These are phyloP conservation scores for Cicer bijugum DNA, from an alignment of 306 rosid species.

Conservation along the genomic window DNA sequence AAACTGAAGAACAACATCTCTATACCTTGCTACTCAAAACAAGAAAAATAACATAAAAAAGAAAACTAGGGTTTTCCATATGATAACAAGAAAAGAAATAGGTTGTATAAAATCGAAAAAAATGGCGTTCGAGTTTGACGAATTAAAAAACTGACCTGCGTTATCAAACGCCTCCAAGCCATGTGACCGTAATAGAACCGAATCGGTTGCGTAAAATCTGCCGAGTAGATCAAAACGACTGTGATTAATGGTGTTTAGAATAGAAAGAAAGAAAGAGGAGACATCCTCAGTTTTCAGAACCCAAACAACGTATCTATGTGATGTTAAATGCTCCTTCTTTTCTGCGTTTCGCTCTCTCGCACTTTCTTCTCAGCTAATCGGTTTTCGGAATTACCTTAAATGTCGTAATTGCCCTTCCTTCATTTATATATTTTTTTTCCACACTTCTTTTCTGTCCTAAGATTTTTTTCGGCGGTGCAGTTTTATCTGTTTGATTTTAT, in stretches of 20 bases:
- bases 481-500: too few species aligned
- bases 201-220: neutral
- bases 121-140: neutral
- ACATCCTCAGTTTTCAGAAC: neutral
- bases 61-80: constrained; percentile 1
- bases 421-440: neutral
- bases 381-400: neutral
- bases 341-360: neutral
- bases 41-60: too few species aligned
- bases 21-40: too few species aligned
- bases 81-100: neutral
- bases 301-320: neutral
- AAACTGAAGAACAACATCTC: neutral
- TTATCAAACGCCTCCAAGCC: constrained; percentile 73
- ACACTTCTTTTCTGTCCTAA: too few species aligned
- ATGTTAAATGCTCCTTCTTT: neutral
- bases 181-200: constrained; percentile 44
- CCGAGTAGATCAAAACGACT: neutral
- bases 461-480: too few species aligned
- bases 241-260: neutral
- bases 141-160: constrained; percentile 56
- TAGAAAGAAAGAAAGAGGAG: neutral
- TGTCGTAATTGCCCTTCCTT: constrained; percentile 25
- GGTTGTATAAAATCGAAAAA: neutral
- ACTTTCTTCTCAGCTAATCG: neutral